A percentile compares a stretch with the other conserved stretches of the same genome.
These are phyloP conservation scores for Citrullus colocynthis DNA, from an alignment of 306 rosid species.

Conservation along the genomic window DNA sequence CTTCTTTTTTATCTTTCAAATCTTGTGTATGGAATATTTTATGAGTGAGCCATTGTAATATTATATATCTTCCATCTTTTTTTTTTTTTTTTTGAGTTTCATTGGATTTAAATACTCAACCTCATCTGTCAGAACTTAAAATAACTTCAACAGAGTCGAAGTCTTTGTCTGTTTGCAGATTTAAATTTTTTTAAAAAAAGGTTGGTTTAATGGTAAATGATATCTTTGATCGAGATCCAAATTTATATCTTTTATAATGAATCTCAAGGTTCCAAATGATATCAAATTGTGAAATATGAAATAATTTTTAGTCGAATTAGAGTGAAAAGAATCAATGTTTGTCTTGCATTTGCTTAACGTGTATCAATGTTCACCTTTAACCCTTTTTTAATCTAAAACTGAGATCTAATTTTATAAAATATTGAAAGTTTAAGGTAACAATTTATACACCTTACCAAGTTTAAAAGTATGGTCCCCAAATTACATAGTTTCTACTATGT, in stretches of 20 bases:
- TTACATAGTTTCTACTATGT: too few relatives aligned
- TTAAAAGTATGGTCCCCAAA: too few relatives aligned
- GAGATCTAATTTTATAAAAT: too few relatives aligned
- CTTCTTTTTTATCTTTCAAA: background rate
- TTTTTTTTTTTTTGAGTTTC: background rate
- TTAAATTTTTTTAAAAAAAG: background rate
- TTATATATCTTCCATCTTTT: background rate
- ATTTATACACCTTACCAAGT: too few relatives aligned
- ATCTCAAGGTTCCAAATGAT: background rate
- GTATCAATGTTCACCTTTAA: too few relatives aligned
- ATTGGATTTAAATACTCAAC: background rate
- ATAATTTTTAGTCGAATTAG: too few relatives aligned
- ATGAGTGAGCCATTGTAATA: background rate
- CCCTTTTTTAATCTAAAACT: too few relatives aligned
- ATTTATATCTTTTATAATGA: background rate
- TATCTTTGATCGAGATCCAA: background rate
- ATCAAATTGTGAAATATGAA: too few relatives aligned
- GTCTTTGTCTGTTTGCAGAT: background rate
- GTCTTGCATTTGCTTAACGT: too few relatives aligned
- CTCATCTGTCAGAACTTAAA: background rate
- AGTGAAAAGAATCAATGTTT: too few relatives aligned
- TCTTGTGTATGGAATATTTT: background rate
- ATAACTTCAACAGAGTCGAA: background rate
- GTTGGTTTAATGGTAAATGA: background rate
- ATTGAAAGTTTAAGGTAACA: too few relatives aligned